Percentiles rank a stretch among this genome's conserved stretches.
Conservation (phyloP, 495 filamentous ascomycete species). For the Baudoinia panamericana region DNA sequence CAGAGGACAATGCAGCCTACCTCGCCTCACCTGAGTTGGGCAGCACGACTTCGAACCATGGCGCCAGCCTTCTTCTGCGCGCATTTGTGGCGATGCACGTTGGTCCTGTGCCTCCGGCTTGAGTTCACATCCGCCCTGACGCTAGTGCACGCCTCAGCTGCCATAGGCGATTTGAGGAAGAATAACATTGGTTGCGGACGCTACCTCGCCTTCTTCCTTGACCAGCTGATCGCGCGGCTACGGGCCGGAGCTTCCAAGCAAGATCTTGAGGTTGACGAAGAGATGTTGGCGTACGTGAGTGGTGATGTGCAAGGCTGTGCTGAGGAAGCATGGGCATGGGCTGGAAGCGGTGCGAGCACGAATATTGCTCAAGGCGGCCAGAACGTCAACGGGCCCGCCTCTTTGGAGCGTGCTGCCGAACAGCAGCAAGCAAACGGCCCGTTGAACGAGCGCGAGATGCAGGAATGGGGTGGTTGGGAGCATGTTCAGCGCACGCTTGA, state of each 20-base stretch:
- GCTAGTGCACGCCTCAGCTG: conserved; percentile 57
- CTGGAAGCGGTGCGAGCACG: conserved; percentile 47
- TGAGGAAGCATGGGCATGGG: conserved; percentile 80
- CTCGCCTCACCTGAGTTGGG: conserved; percentile 30
- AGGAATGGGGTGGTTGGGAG: conserved; percentile 42
- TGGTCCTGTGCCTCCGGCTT: conserved; percentile 64
- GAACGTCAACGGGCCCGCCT: background rate
- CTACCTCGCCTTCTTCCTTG: conserved; percentile 72
- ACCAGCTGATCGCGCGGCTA: conserved; percentile 43
- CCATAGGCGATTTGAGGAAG: conserved; percentile 54
- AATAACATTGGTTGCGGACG: conserved; percentile 70
- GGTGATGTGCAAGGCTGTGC: conserved; percentile 77
- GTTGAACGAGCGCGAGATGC: conserved; percentile 36
- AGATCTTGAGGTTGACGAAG: conserved; percentile 65
- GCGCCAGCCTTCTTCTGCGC: conserved; percentile 58
- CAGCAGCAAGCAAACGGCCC: conserved; percentile 18
- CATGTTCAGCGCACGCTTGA: conserved; percentile 39
- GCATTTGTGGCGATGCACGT: conserved; percentile 79
- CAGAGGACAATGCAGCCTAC: conserved; percentile 34
- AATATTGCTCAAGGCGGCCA: conserved; percentile 26
- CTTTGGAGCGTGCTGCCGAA: conserved; percentile 2
- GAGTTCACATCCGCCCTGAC: conserved; percentile 57
- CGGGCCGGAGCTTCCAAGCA: conserved; percentile 36
- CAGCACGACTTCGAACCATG: conserved; percentile 38
- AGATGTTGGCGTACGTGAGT: conserved; percentile 77